A percentile compares a stretch with the other conserved stretches of the same genome.
These are phyloP conservation scores for Corynascus novoguineensis DNA, from an alignment of 495 filamentous ascomycete genomes.

Conservation along the genomic window DNA sequence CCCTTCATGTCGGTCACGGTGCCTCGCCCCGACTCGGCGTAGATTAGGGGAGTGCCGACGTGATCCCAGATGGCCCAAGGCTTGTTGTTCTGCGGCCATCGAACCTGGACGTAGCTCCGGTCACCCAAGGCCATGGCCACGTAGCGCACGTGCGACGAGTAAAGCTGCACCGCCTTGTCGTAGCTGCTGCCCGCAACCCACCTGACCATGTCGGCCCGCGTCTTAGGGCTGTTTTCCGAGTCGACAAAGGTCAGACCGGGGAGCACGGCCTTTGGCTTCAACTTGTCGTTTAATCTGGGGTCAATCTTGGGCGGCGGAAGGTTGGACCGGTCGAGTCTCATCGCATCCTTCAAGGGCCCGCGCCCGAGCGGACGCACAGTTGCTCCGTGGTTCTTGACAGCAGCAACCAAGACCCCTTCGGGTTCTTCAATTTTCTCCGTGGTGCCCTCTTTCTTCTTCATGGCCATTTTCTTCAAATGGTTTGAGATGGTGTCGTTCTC, in stretches of 20 bases:
- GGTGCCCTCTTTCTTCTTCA: no score
- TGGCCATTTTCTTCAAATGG: no score
- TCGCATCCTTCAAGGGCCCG: no score
- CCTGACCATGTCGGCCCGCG: not conserved
- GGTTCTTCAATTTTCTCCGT: no score
- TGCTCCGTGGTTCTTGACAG: no score
- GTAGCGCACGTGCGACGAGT: not conserved
- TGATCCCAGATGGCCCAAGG: slow-evolving; percentile 44
- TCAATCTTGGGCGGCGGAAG: not conserved
- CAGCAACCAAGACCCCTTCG: no score
- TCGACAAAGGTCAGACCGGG: not conserved
- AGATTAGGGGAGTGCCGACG: slow-evolving; percentile 54
- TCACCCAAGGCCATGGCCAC: not conserved
- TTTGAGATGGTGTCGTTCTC: no score
- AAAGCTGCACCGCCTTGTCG: not conserved
- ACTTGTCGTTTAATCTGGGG: no score
- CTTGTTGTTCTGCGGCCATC: not conserved
- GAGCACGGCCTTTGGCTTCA: not conserved
- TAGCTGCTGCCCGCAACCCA: not conserved
- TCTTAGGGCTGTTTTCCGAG: not conserved
- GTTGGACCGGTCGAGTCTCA: not conserved
- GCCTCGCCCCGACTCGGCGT: slow-evolving; percentile 48
- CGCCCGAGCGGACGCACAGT: no score
- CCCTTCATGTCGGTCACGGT: slow-evolving; percentile 51
- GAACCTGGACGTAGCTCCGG: not conserved